These are phyloP conservation scores for Leptographium procerum DNA, from an alignment of 2,329 filamentous ascomycete genomes.

Conservation along the genomic window DNA sequence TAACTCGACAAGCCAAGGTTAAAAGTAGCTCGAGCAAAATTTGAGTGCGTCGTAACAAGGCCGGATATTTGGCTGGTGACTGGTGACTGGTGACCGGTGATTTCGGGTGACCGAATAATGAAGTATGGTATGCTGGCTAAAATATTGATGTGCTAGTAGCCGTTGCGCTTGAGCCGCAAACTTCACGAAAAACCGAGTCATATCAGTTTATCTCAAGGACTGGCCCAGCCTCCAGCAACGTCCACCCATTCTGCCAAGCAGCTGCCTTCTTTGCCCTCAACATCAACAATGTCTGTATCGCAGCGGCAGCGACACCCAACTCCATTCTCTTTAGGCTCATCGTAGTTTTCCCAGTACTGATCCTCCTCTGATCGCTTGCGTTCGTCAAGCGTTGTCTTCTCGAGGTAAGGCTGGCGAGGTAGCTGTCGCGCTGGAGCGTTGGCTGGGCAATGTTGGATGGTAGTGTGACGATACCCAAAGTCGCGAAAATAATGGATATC, in stretches of 20 bases:
- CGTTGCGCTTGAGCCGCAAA: neutral
- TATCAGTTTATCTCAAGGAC: constrained; percentile 22
- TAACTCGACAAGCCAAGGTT: too few species aligned
- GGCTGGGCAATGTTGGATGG: constrained; percentile 94
- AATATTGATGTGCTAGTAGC: neutral
- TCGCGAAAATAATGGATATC: constrained; percentile 99
- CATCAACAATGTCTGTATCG: constrained; percentile 93
- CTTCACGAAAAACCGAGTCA: too few species aligned
- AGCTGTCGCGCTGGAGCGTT: constrained; percentile 87
- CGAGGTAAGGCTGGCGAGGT: constrained; percentile 66
- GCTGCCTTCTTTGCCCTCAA: constrained; percentile 94
- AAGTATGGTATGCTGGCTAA: too few species aligned
- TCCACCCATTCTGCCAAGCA: constrained; percentile 96
- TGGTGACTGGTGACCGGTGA: too few species aligned
- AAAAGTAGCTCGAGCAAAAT: too few species aligned
- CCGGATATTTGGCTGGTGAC: too few species aligned
- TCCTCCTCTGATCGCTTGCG: constrained; percentile 85
- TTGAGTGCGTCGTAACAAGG: too few species aligned
- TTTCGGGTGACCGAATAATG: too few species aligned
- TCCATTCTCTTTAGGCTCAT: constrained; percentile 84
- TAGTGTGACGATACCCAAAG: constrained; percentile 95
- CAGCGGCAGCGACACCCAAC: constrained; percentile 94
- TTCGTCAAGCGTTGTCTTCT: constrained; percentile 69
- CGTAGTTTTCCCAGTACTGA: constrained; percentile 86
- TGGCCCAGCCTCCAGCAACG: constrained; percentile 85